Evolutionary conservation across 805 yeast genomes (phyloP).

Genomic region (Ascoidea rubescens): DNA sequence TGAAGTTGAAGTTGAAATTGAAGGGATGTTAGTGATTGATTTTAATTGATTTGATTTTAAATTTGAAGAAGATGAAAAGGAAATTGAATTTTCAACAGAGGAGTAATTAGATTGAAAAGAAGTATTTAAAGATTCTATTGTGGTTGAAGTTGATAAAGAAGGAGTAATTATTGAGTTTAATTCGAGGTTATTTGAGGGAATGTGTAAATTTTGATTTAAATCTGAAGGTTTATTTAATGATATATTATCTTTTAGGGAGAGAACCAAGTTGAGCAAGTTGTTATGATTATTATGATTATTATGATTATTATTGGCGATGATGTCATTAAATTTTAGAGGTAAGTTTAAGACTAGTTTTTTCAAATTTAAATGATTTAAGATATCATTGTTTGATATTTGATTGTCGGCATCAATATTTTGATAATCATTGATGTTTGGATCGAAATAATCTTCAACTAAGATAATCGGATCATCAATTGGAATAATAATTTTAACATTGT

Average conservation of each 20-base stretch:
- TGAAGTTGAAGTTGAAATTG: neutral
- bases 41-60: neutral
- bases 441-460: slow-evolving; percentile 43
- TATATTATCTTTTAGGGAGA: neutral
- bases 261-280: no score
- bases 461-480: slow-evolving; percentile 21
- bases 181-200: neutral
- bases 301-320: neutral
- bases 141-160: slow-evolving; percentile 4
- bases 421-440: slow-evolving; percentile 9
- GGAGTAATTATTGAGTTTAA: neutral
- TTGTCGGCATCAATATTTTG: slow-evolving; percentile 19
- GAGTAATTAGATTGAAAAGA: neutral
- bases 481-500: slow-evolving; percentile 7
- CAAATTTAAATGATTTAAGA: slow-evolving; percentile 5
- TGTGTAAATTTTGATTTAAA: neutral
- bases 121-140: neutral
- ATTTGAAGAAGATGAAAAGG: neutral
- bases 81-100: neutral
- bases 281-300: slow-evolving; percentile 1
- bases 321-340: neutral
- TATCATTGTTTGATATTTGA: slow-evolving; percentile 10
- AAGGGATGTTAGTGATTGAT: neutral
- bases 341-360: slow-evolving; percentile 15
- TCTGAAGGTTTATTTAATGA: neutral